A percentile compares a stretch with the other conserved stretches of the same genome.
phyloP scores from a whole-genome alignment of 768 basidiomycete species.

The Pleurotus eryngii region DNA sequence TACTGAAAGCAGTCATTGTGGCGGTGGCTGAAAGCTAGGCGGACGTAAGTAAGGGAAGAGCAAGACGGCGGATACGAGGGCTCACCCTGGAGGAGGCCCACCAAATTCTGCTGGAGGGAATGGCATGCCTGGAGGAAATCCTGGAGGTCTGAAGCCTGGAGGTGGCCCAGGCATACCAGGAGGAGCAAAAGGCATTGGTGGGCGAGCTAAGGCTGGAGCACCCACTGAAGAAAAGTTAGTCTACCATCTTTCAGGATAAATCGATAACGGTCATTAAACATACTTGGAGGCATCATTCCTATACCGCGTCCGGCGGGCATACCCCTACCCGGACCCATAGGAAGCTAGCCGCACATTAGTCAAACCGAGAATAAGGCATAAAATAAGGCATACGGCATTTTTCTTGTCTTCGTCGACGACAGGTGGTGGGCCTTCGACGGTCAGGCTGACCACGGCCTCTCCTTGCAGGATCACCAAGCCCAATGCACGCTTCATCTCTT shows the following conservation, averaged over 20 bases:
- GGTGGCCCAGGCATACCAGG: constrained; percentile 87
- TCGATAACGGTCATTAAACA: constrained; percentile 24
- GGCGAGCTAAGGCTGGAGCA: constrained; percentile 57
- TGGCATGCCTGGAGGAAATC: constrained; percentile 78
- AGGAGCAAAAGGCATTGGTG: constrained; percentile 63
- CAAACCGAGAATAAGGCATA: constrained; percentile 4
- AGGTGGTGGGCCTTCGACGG: constrained; percentile 94
- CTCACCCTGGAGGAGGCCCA: constrained; percentile 83
- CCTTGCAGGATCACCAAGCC: constrained; percentile 97
- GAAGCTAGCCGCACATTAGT: constrained; percentile 48
- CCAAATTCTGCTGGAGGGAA: constrained; percentile 79
- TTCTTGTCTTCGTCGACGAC: constrained; percentile 88
- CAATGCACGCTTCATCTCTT: constrained; percentile 94
- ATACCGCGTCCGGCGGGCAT: constrained; percentile 97
- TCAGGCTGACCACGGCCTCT: constrained; percentile 93
- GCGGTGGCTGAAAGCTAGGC: constrained; percentile 52
- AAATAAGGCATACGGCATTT: constrained; percentile 55
- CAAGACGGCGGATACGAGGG: constrained; percentile 5
- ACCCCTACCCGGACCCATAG: constrained; percentile 88
- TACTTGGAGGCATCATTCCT: constrained; percentile 89
- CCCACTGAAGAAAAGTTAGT: constrained; percentile 42
- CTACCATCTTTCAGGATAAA: constrained; percentile 14
- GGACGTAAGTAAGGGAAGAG: constrained; percentile 8
- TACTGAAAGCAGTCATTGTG: constrained; percentile 26
- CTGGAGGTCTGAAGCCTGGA: constrained; percentile 81